phyloP scores from a whole-genome alignment of 1,284 basidiomycete species.

The Blastosporella zonata region DNA sequence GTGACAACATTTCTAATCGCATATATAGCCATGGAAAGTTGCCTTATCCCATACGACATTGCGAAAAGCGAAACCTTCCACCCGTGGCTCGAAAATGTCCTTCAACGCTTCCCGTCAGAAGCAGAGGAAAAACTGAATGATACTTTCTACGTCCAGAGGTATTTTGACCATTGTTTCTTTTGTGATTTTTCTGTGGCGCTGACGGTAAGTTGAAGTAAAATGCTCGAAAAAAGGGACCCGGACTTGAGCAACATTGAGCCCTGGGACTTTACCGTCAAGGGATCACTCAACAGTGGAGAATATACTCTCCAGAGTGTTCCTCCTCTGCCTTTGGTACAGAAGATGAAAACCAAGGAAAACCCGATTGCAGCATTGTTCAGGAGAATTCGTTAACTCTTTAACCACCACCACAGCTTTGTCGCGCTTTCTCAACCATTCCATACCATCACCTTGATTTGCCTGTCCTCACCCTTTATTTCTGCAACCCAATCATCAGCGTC shows the following conservation, averaged over 20 bases:
- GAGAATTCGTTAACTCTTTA: not conserved
- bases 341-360: slow-evolving; percentile 3
- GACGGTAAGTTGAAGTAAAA: slow-evolving; percentile 7
- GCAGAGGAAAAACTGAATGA: slow-evolving; percentile 13
- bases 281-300: slow-evolving; percentile 8
- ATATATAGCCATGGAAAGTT: slow-evolving; percentile 24
- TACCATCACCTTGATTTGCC: not conserved
- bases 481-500: too few relatives aligned
- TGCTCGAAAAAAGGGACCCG: slow-evolving; percentile 15
- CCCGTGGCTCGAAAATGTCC: slow-evolving; percentile 16
- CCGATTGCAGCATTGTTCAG: slow-evolving; percentile 5
- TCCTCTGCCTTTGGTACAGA: not conserved
- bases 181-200: not conserved
- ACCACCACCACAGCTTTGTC: too few relatives aligned
- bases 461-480: not conserved
- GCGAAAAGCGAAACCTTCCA: slow-evolving; percentile 16
- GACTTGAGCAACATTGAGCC: slow-evolving; percentile 14
- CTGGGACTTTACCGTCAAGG: slow-evolving; percentile 16
- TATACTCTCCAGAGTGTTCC: slow-evolving; percentile 14
- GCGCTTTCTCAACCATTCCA: too few relatives aligned
- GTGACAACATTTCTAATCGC: not conserved
- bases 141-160: slow-evolving; percentile 20
- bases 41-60: slow-evolving; percentile 24
- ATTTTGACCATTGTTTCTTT: not conserved
- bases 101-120: slow-evolving; percentile 15